Percentiles rank a stretch among this genome's conserved stretches.
Evolutionary conservation across 345 rosid species (phyloP).

Genomic region (Eucalyptus camaldulensis): DNA sequence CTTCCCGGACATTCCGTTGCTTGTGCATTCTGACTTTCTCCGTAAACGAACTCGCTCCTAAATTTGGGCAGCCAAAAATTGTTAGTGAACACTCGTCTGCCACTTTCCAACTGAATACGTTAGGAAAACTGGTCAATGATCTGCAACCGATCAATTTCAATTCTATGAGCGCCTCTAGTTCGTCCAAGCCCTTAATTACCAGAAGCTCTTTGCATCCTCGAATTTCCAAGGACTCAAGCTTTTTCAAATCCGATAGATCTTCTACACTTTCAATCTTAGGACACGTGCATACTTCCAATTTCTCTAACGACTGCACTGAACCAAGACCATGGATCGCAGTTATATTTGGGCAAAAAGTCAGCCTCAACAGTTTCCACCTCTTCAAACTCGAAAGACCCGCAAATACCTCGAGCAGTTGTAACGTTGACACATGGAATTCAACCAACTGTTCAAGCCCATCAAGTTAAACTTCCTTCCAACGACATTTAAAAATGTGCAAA

Average conservation of each 20-base stretch:
- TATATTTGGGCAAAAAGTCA: background rate
- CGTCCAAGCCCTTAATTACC: background rate
- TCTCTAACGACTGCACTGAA: background rate
- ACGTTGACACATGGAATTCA: background rate
- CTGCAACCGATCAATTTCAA: background rate
- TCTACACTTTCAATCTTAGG: background rate
- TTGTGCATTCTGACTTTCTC: background rate
- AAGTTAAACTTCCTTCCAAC: background rate
- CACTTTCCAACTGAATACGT: background rate
- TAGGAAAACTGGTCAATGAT: background rate
- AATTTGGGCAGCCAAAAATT: background rate
- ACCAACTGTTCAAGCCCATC: background rate
- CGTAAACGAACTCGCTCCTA: background rate
- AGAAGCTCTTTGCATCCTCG: background rate
- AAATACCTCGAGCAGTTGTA: background rate
- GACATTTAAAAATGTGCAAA: accelerated
- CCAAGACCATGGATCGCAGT: background rate
- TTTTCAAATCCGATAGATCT: background rate
- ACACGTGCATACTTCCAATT: background rate
- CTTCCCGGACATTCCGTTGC: background rate
- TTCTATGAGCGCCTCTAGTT: background rate
- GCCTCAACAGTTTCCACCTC: background rate
- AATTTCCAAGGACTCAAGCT: background rate
- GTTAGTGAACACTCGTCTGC: background rate
- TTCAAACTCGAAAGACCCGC: background rate